A percentile compares a stretch with the other conserved stretches of the same genome.
phyloP scores from a whole-genome alignment of 441 rosid species.

The Cnidoscolus chayamansa region DNA sequence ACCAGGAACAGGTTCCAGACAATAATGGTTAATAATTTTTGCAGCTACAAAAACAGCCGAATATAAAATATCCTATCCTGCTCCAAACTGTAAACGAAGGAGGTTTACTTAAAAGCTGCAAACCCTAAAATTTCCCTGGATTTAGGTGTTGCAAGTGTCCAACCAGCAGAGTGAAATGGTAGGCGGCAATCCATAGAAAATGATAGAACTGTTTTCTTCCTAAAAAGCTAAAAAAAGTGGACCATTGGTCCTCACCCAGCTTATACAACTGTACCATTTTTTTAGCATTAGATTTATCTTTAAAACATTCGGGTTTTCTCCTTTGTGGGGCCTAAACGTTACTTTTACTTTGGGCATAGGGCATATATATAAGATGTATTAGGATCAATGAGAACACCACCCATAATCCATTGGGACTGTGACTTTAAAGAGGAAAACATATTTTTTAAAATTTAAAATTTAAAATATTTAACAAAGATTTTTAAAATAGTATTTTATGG shows the following conservation, averaged over 20 bases:
- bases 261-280: neutral
- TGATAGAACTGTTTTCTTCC: conserved; percentile 29
- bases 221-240: conserved; percentile 26
- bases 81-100: conserved; percentile 25
- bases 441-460: no score
- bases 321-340: neutral
- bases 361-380: neutral
- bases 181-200: conserved; percentile 42
- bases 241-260: conserved; percentile 13
- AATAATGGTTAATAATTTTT: neutral
- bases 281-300: neutral
- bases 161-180: conserved; percentile 4
- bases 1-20: neutral
- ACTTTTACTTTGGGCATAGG: no score
- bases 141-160: conserved; percentile 16
- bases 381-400: neutral
- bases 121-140: neutral
- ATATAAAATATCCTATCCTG: neutral
- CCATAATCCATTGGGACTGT: no score
- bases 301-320: neutral
- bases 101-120: conserved; percentile 28
- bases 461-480: no score
- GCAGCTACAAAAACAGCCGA: neutral
- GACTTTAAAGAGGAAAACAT: no score
- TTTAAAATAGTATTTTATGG: no score